Evolutionary conservation across 2,329 filamentous ascomycete species (phyloP), one percentile per base, ranked within the genome.

Genomic region (Ceratocystis huliohia): DNA sequence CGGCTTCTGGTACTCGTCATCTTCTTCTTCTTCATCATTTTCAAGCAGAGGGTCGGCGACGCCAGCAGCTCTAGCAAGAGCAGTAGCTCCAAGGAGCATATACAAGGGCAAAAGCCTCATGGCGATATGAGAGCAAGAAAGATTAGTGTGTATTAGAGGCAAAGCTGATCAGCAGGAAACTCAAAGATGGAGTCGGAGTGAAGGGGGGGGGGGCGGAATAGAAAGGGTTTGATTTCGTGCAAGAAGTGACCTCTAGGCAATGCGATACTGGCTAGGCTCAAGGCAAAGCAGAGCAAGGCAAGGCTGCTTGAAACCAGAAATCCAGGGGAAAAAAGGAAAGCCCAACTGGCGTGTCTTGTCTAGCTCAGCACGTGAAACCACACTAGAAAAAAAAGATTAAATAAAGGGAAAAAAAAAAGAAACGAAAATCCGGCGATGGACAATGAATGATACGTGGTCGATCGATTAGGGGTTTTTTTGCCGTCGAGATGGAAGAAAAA

Each of bases 61-160:
- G 17, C 57, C 63, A 10, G 53, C 41, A 20, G 48, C 63, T 30
- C 74, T 73, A 63, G 77, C 77, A 61, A 79, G 70, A 62, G 75
- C 74, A 64, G 76, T 75, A 44, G 76, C 76, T 74, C 79, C 76
- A 67, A 84, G 74, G 64, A 84, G 73, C 70, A 81, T 74, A 68
- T 80, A 73, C 65, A 79, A 71, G 64, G 75, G 74, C 65, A 74
- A 73, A 69, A 80, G 73, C 75, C 77, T 77, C 79, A 81, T 81
- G 73, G n/a, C 68, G 71, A 70, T 68, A 57, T 33, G 37, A n/a
- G 8, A 48, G 28, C 22, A n/a, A 53, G 30, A 30, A 15, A 20
- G 13, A 33, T 33, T 5, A 15, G 33, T 28, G 59, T 1, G 7
- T 30, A 33, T 33, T 13, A 15, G 37, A 41, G 37, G 3, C 37